These are phyloP conservation scores for Hemisphaericaspora lyxosophila DNA, from an alignment of 1,139 yeast species.

Conservation along the genomic window DNA sequence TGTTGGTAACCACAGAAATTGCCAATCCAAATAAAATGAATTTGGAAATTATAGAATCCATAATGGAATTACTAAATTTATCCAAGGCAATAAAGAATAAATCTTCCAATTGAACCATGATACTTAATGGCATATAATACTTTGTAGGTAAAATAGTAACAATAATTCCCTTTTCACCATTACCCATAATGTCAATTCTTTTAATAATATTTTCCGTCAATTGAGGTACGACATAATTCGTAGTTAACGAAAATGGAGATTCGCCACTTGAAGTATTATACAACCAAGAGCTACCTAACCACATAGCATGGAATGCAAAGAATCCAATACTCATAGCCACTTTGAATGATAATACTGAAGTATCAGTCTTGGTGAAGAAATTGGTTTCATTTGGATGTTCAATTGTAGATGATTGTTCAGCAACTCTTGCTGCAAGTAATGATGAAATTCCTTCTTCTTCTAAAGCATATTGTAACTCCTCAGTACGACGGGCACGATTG, in stretches of 20 bases:
- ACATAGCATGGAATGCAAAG: constrained; percentile 71
- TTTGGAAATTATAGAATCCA: constrained; percentile 81
- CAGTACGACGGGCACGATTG: constrained; percentile 81
- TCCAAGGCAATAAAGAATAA: constrained; percentile 52
- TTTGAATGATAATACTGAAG: constrained; percentile 60
- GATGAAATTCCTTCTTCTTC: constrained; percentile 93
- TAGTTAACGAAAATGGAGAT: constrained; percentile 24
- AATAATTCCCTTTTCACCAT: constrained; percentile 52
- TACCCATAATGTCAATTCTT: constrained; percentile 40
- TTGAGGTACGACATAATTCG: constrained; percentile 25
- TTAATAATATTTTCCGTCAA: constrained; percentile 43
- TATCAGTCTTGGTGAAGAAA: constrained; percentile 26
- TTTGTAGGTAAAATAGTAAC: constrained; percentile 69
- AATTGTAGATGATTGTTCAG: constrained; percentile 59
- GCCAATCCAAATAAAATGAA: constrained; percentile 71
- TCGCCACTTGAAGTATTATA: constrained; percentile 37
- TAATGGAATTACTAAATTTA: constrained; percentile 67
- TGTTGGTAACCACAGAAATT: constrained; percentile 75
- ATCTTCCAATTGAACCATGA: constrained; percentile 68
- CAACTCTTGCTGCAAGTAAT: constrained; percentile 59
- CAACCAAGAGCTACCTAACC: constrained; percentile 73
- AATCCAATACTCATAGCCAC: constrained; percentile 67
- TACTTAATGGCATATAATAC: constrained; percentile 67
- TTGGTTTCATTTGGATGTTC: constrained; percentile 34
- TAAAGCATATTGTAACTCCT: constrained; percentile 74